These are phyloP conservation scores for Phaeotremella skinneri DNA, from an alignment of 768 basidiomycete genomes.

Conservation along the genomic window DNA sequence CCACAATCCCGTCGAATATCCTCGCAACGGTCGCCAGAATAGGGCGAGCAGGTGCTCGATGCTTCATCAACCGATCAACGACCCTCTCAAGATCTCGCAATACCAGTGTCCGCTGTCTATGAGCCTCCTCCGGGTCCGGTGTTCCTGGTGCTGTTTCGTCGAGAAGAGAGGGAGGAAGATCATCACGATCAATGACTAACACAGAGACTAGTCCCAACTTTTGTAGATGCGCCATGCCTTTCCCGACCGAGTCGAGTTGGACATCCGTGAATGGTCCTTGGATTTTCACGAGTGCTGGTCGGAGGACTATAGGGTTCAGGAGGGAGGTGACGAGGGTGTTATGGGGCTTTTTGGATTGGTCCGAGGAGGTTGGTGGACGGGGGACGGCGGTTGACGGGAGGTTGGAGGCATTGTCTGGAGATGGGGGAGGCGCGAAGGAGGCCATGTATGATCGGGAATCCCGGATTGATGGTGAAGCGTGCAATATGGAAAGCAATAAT, in stretches of 20 bases:
- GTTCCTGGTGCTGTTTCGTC: neutral
- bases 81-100: conserved; percentile 81
- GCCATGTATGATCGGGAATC: conserved; percentile 88
- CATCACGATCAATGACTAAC: conserved; percentile 89
- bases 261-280: conserved; percentile 92
- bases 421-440: conserved; percentile 74
- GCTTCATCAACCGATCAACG: conserved; percentile 73
- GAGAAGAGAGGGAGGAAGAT: conserved; percentile 53
- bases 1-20: conserved; percentile 51
- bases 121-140: conserved; percentile 25
- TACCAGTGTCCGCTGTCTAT: conserved; percentile 37
- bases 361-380: conserved; percentile 40
- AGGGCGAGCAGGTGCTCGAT: conserved; percentile 83
- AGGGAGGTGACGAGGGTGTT: conserved; percentile 55
- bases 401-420: conserved; percentile 46
- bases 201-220: conserved; percentile 94
- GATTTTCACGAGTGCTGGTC: conserved; percentile 92
- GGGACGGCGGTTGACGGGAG: conserved; percentile 25
- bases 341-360: conserved; percentile 43
- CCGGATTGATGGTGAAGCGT: conserved; percentile 83
- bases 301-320: conserved; percentile 74
- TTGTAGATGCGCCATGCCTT: conserved; percentile 90
- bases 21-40: conserved; percentile 72
- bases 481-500: conserved; percentile 90
- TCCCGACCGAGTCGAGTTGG: conserved; percentile 88